phyloP scores from a whole-genome alignment of 164 flowering plant species.

The Brasenia schreberi region DNA sequence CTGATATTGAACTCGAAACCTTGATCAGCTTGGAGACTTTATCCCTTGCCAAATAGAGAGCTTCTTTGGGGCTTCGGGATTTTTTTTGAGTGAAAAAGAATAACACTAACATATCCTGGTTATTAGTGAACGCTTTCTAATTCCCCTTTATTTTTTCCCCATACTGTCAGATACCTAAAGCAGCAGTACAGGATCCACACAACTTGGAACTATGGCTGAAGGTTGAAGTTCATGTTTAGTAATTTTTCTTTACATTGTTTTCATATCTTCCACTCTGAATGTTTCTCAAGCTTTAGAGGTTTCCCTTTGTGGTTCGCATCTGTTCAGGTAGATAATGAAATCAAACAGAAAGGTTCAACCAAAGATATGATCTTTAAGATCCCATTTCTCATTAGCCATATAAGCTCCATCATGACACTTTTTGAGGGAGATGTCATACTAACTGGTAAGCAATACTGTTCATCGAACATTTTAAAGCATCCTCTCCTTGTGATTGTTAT shows the following conservation, averaged over 20 bases:
- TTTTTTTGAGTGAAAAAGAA: too few relatives aligned
- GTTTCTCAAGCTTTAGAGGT: background rate
- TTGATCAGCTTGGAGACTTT: too few relatives aligned
- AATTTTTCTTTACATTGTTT: background rate
- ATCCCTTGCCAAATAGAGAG: too few relatives aligned
- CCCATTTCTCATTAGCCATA: conserved; percentile 87
- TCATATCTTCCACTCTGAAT: background rate
- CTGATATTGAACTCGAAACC: too few relatives aligned
- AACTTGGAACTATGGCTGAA: conserved; percentile 86
- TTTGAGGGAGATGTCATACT: conserved; percentile 95
- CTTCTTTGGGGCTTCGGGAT: too few relatives aligned
- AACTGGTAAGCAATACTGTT: conserved; percentile 46
- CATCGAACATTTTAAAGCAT: background rate
- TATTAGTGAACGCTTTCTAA: too few relatives aligned
- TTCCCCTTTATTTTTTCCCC: too few relatives aligned
- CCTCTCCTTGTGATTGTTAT: background rate
- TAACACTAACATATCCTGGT: too few relatives aligned
- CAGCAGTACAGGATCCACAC: conserved; percentile 67
- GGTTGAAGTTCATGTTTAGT: conserved; percentile 23
- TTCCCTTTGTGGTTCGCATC: background rate
- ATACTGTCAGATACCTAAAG: conserved; percentile 43
- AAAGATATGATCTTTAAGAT: conserved; percentile 89
- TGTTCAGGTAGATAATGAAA: conserved; percentile 76
- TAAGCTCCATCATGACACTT: conserved; percentile 91
- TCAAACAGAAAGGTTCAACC: conserved; percentile 76